Evolutionary conservation across 768 basidiomycete genomes (phyloP).

Genomic region (Boletus insuetus): DNA sequence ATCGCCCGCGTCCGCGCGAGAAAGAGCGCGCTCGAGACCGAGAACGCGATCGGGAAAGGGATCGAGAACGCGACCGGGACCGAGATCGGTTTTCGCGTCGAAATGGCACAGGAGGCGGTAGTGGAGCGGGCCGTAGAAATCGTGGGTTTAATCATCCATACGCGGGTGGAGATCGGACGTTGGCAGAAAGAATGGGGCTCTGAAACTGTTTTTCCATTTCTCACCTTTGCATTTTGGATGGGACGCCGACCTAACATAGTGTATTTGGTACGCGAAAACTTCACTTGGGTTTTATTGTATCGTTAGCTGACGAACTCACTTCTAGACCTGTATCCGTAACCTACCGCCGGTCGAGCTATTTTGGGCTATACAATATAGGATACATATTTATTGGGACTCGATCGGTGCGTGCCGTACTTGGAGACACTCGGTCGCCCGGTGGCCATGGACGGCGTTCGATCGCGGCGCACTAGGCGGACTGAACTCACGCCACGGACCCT

Average conservation of each 20-base stretch:
- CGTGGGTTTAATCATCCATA: conserved; percentile 37
- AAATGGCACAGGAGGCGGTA: conserved; percentile 43
- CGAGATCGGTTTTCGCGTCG: conserved; percentile 40
- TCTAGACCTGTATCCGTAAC: conserved; percentile 36
- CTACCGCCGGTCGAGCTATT: conserved; percentile 18
- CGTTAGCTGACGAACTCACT: conserved; percentile 28
- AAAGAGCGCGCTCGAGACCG: conserved; percentile 37
- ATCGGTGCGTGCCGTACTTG: background rate
- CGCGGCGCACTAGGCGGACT: too few species aligned
- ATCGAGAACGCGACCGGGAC: conserved; percentile 35
- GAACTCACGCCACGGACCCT: too few species aligned
- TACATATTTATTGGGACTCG: conserved; percentile 26
- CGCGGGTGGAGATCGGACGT: conserved; percentile 64
- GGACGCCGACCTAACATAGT: conserved; percentile 27
- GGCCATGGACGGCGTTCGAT: too few species aligned
- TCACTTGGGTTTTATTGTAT: conserved; percentile 20
- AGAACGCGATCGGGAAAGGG: conserved; percentile 35
- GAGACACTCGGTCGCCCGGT: too few species aligned
- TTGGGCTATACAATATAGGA: conserved; percentile 21
- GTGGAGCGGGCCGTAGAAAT: conserved; percentile 36
- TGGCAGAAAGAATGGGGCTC: conserved; percentile 82
- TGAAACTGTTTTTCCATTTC: conserved; percentile 34
- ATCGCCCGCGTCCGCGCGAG: conserved; percentile 38
- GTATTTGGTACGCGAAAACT: conserved; percentile 37
- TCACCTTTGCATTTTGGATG: conserved; percentile 19